Evolutionary conservation across 148 eudicot genomes (phyloP).

Genomic region (Chenopodium album): DNA sequence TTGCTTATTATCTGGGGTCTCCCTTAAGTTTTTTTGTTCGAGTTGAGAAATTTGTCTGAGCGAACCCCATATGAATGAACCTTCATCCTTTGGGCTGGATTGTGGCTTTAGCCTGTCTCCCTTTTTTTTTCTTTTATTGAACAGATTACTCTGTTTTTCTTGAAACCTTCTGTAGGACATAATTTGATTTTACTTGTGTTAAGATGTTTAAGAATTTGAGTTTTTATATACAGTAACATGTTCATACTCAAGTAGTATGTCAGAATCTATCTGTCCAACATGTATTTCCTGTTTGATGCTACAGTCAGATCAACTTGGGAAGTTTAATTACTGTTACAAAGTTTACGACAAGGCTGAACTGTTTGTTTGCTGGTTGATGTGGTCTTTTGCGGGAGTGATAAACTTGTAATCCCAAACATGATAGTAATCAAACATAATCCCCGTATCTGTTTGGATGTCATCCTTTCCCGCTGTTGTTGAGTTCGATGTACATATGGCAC

Average conservation of each 20-base stretch:
- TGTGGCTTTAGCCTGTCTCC: neutral
- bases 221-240: neutral
- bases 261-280: neutral
- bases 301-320: too few relatives aligned
- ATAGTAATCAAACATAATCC: too few relatives aligned
- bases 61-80: slow-evolving; percentile 15
- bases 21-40: neutral
- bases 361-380: too few relatives aligned
- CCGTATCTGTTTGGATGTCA: too few relatives aligned
- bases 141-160: neutral
- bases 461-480: too few relatives aligned
- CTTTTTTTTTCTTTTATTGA: neutral
- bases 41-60: neutral
- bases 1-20: slow-evolving; percentile 6
- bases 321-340: too few relatives aligned
- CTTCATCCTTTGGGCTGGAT: neutral
- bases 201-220: slow-evolving; percentile 17
- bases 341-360: too few relatives aligned
- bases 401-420: too few relatives aligned
- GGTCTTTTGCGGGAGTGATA: too few relatives aligned
- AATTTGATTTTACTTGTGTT: slow-evolving; percentile 4
- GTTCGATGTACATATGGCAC: too few relatives aligned
- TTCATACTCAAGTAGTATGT: neutral
- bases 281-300: neutral
- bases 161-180: neutral